Conservation (phyloP, 2,329 filamentous ascomycete genomes). For the Helotiales sp. region DNA sequence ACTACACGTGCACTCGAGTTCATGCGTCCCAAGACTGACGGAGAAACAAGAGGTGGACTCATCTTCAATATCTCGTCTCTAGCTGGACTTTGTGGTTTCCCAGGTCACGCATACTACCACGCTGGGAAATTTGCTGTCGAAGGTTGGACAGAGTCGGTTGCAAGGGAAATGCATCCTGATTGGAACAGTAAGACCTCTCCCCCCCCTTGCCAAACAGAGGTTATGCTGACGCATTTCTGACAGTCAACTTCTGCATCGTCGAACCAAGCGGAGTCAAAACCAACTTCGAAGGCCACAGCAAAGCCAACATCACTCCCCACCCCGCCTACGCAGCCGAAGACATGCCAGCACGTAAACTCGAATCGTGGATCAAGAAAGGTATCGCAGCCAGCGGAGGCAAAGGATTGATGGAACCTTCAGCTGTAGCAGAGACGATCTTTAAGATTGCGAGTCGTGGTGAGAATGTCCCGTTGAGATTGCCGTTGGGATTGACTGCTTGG, state of each 20-base stretch:
- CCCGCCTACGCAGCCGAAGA: conserved; percentile 31
- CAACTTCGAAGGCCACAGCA: conserved; percentile 41
- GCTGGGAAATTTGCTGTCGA: conserved; percentile 43
- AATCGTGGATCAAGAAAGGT: conserved; percentile 23
- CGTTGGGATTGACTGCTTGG: conserved; percentile 26
- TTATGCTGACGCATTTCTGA: background rate
- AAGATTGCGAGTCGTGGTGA: conserved; percentile 22
- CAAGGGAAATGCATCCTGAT: conserved; percentile 38
- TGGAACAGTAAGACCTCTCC: conserved; percentile 36
- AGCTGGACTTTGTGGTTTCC: conserved; percentile 38
- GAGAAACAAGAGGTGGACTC: conserved; percentile 36
- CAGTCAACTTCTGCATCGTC: conserved; percentile 42
- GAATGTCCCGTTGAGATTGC: conserved; percentile 30
- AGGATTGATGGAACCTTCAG: conserved; percentile 22
- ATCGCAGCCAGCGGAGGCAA: conserved; percentile 20
- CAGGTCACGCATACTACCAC: conserved; percentile 42
- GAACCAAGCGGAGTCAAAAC: conserved; percentile 45
- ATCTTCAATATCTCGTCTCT: conserved; percentile 44
- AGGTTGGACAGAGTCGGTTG: conserved; percentile 39
- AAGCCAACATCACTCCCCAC: conserved; percentile 25
- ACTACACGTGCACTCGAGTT: conserved; percentile 40
- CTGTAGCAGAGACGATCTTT: conserved; percentile 26
- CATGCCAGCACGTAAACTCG: conserved; percentile 35
- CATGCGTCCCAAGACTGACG: conserved; percentile 32
- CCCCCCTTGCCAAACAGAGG: background rate